Evolutionary conservation across 371 early-diverging fungal genomes (phyloP).

Genomic region (Mucor lusitanicus): DNA sequence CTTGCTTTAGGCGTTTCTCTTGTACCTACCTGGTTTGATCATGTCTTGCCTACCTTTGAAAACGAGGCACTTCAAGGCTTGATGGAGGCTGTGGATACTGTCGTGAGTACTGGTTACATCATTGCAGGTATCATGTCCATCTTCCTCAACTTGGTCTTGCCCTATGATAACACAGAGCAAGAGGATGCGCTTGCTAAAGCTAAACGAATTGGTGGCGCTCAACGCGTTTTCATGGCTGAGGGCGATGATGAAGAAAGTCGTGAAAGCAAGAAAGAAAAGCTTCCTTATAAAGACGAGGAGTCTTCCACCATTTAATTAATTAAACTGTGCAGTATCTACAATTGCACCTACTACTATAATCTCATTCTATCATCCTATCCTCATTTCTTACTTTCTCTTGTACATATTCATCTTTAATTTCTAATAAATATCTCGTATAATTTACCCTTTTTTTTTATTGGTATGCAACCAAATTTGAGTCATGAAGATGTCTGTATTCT

Average conservation of each 20-base stretch:
- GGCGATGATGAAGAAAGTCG: not conserved
- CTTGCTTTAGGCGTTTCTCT: slow-evolving; percentile 57
- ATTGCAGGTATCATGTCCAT: slow-evolving; percentile 58
- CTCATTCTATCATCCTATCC: not conserved
- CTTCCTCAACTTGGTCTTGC: slow-evolving; percentile 50
- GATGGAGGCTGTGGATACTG: slow-evolving; percentile 51
- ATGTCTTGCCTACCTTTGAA: slow-evolving; percentile 47
- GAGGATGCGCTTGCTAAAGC: slow-evolving; percentile 11
- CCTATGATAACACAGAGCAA: slow-evolving; percentile 19
- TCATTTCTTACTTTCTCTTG: too few species aligned
- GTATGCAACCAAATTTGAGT: too few species aligned
- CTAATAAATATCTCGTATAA: too few species aligned
- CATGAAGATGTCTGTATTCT: too few species aligned
- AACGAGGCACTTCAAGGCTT: slow-evolving; percentile 52
- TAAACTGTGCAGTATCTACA: too few species aligned
- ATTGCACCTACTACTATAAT: too few species aligned
- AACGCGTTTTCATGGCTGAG: slow-evolving; percentile 13
- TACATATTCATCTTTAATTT: too few species aligned
- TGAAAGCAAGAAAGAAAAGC: not conserved
- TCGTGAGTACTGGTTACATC: slow-evolving; percentile 57
- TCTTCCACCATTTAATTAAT: not conserved
- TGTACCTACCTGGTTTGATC: slow-evolving; percentile 56
- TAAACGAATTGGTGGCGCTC: slow-evolving; percentile 9
- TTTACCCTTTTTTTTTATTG: too few species aligned
- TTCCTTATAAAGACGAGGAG: slow-evolving; percentile 1